Percentiles rank a stretch among this genome's conserved stretches.
phyloP scores from a whole-genome alignment of 1,284 basidiomycete species.

The Chondrostereum purpureum region DNA sequence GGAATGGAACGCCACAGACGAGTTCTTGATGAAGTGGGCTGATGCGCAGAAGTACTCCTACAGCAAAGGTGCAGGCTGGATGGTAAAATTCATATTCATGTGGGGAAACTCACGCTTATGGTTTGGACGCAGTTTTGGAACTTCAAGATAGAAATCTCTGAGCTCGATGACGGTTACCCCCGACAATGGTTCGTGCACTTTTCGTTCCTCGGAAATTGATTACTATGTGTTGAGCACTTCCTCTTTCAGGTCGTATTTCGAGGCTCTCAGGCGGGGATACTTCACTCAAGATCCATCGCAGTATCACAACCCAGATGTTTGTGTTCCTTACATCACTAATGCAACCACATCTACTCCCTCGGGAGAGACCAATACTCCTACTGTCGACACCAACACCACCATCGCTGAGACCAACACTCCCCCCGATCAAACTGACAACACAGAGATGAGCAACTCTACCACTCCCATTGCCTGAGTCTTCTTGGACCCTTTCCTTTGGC shows the following conservation, averaged over 20 bases:
- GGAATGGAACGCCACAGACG: constrained; percentile 57
- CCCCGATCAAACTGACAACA: no score
- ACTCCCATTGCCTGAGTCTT: no score
- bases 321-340: constrained; percentile 44
- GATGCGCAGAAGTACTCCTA: constrained; percentile 72
- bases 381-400: no score
- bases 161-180: constrained; percentile 38
- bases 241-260: constrained; percentile 72
- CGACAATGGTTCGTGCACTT: constrained; percentile 52
- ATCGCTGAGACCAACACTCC: no score
- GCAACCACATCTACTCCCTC: no score
- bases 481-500: no score
- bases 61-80: constrained; percentile 59
- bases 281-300: constrained; percentile 56
- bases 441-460: no score
- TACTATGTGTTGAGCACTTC: no score
- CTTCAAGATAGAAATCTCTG: constrained; percentile 63
- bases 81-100: constrained; percentile 37
- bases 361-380: no score
- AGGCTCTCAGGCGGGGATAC: constrained; percentile 51
- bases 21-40: constrained; percentile 65
- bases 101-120: background rate
- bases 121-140: constrained; percentile 58
- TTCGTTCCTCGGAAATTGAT: no score
- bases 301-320: constrained; percentile 53